A percentile compares a stretch with the other conserved stretches of the same genome.
Evolutionary conservation across 164 flowering plant species (phyloP).

Genomic region (Vitis riparia): DNA sequence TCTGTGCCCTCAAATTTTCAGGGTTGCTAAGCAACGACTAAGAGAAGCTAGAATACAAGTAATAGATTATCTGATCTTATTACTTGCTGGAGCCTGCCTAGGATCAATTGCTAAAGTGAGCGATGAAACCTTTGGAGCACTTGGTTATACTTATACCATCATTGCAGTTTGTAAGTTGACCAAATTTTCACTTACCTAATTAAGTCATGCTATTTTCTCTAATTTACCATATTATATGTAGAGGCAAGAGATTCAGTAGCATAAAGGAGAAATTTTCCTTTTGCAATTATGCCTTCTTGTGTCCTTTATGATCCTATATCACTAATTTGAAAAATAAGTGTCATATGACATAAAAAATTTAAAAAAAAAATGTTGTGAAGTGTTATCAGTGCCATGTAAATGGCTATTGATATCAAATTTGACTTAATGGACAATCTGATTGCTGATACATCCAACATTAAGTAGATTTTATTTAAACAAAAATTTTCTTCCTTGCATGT

Average conservation of each 20-base stretch:
- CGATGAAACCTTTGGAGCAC: slow-evolving; percentile 80
- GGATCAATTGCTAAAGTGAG: slow-evolving; percentile 81
- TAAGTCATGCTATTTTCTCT: not conserved
- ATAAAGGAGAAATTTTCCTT: too few species aligned
- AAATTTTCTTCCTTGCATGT: not conserved
- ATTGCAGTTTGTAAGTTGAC: slow-evolving; percentile 89
- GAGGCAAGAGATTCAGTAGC: too few species aligned
- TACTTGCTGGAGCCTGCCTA: slow-evolving; percentile 94
- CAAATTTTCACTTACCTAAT: not conserved
- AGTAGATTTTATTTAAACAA: too few species aligned
- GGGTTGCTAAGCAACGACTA: slow-evolving; percentile 83
- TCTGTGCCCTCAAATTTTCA: slow-evolving; percentile 19
- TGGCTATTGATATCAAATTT: not conserved
- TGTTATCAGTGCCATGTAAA: too few species aligned
- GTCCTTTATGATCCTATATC: not conserved
- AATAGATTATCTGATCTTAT: slow-evolving; percentile 74
- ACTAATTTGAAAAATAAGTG: not conserved
- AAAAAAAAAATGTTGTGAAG: too few species aligned
- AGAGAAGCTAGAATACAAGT: slow-evolving; percentile 84
- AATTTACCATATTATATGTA: not conserved
- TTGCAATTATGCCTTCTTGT: not conserved
- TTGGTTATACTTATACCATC: slow-evolving; percentile 79
- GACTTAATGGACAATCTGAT: not conserved
- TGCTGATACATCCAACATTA: not conserved
- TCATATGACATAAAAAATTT: not conserved